Percentiles rank a stretch among this genome's conserved stretches.
Evolutionary conservation across 83 land plant genomes (phyloP).

Genomic region (Diphasiastrum complanatum): DNA sequence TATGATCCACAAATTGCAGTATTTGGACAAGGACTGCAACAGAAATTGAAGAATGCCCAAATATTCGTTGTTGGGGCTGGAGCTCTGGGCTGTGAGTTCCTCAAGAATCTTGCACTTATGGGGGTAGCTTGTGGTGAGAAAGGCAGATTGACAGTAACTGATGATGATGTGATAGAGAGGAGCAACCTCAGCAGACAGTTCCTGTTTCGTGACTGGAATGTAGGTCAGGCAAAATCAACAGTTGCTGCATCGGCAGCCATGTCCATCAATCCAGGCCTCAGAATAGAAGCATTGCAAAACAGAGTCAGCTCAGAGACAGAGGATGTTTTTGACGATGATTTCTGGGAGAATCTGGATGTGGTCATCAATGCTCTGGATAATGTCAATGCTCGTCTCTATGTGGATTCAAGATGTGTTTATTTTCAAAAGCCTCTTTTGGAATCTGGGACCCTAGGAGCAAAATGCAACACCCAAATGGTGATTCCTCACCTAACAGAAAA

Average conservation of each 20-base stretch:
- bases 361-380: too few species aligned
- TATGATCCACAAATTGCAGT: conserved; percentile 1
- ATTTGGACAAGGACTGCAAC: neutral
- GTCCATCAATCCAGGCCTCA: neutral
- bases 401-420: too few species aligned
- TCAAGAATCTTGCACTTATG: too few species aligned
- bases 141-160: neutral
- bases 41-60: neutral
- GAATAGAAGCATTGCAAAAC: neutral
- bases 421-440: too few species aligned
- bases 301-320: too few species aligned
- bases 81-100: too few species aligned
- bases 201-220: conserved; percentile 4
- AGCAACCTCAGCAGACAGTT: conserved; percentile 10
- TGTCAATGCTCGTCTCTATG: too few species aligned
- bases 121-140: conserved; percentile 4
- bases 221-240: conserved; percentile 6
- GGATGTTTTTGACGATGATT: too few species aligned
- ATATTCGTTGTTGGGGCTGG: too few species aligned
- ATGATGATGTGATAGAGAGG: conserved; percentile 5
- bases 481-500: conserved; percentile 7
- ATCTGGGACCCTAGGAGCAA: too few species aligned
- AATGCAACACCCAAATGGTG: conserved; percentile 19
- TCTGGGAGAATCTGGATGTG: too few species aligned
- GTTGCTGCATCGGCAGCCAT: conserved; percentile 1